Evolutionary conservation across 495 filamentous ascomycete species (phyloP), one percentile per base, ranked within the genome.

Genomic region (Podospora pseudocomata): DNA sequence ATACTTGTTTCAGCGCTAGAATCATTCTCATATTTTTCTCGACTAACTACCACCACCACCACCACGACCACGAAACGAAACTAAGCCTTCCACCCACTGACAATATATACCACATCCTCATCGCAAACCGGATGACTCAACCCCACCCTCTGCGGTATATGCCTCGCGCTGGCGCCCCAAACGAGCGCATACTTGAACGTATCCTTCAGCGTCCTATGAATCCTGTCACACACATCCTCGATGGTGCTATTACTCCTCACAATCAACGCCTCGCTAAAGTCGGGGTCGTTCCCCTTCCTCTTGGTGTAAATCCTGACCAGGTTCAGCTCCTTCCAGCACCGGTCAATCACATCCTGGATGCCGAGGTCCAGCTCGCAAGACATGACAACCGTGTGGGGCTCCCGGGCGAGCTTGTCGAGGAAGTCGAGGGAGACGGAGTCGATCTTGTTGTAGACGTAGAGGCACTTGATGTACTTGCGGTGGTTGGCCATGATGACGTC

Each of bases 391-490:
- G 96, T 98, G 79, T 97, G 85, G 3, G 92, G 91, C 78, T 99
- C 96, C 65, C 92, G 89, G 13, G 96, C 96, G 3, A 99, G 83
- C 73, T 90, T 86, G 80, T 99, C 91, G 19, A 99, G 86, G 82
- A 94, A 96, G 72, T 97, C 92, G 68, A 99, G 85, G 28, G 91
- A 93, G 72, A 99, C 89, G 77, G 88, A 90, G 83, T 99, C 96
- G 82, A 99, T 96, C 80, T 99, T 99, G 90, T 99, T 99, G 87
- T 99, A 99, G 32, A 97, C 96, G 81, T 99, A 99, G 27, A 99
- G 86, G 75, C 93, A 96, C 65, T 80, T 81, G 82, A 99, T 97
- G 82, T 99, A 99, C 80, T 96, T 98, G 72, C 96, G 86, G 82
- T 99, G 94, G 75, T 97, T 92, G 73, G 94, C 95, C 93, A 97